A percentile compares a stretch with the other conserved stretches of the same genome.
Conservation (phyloP, 2,329 filamentous ascomycete species). For the Ustilaginoidea virens region DNA sequence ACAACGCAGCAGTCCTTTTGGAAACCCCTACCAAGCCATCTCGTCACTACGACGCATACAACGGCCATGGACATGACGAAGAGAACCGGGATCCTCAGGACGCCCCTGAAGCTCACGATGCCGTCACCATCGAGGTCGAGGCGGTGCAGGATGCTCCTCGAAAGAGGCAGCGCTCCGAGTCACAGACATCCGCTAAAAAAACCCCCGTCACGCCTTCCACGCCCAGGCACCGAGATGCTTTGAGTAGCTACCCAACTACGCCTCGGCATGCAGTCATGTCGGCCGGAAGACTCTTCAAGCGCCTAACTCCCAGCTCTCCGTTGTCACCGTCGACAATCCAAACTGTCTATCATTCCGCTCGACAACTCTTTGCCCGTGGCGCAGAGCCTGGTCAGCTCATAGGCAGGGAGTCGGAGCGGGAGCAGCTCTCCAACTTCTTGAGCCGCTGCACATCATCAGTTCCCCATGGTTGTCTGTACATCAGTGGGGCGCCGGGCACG, state of each 20-base stretch:
- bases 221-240: constrained; percentile 64
- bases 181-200: constrained; percentile 20
- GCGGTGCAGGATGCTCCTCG: constrained; percentile 17
- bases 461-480: constrained; percentile 72
- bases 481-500: constrained; percentile 89
- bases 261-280: constrained; percentile 75
- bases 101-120: constrained; percentile 14
- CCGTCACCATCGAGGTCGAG: constrained; percentile 27
- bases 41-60: constrained; percentile 25
- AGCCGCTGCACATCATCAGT: constrained; percentile 41
- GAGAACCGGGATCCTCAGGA: constrained; percentile 44
- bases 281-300: constrained; percentile 57
- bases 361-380: constrained; percentile 74
- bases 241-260: constrained; percentile 57
- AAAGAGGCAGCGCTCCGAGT: constrained; percentile 13
- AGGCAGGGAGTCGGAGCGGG: constrained; percentile 55
- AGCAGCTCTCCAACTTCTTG: constrained; percentile 56
- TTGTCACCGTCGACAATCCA: constrained; percentile 50
- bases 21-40: constrained; percentile 29
- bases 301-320: constrained; percentile 63
- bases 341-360: constrained; percentile 74
- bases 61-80: constrained; percentile 34
- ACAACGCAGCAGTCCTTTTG: constrained; percentile 9
- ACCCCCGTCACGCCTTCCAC: constrained; percentile 55
- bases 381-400: constrained; percentile 60